Evolutionary conservation across 2,329 filamentous ascomycete species (phyloP), one percentile per base, ranked within the genome.

Genomic region (Zymoseptoria brevis): DNA sequence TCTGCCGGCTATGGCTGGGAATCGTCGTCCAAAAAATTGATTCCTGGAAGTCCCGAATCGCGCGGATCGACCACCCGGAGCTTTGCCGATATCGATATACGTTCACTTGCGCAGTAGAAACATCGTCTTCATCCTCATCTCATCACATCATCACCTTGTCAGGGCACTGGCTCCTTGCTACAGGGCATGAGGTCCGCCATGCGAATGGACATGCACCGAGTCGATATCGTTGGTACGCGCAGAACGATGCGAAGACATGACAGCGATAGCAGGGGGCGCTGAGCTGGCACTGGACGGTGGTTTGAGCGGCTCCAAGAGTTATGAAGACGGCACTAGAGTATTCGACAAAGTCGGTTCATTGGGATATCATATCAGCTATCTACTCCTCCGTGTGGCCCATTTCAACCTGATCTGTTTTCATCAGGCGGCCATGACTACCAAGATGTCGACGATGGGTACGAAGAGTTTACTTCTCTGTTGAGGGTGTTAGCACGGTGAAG

Each of bases 391-490:
- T n/a, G 35, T 45, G 13, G 35, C 13, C 35, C 35, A 45, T 45
- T 45, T 7, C 35, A 45, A 45, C 35, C 35, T 45, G 35, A 16
- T 16, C 35, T 41, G 35, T 16, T 41, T 19, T 8, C 51, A 7
- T 54, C 35, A 48, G 19, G 56, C 45, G 22, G 45, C 53, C 50
- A 45, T n/a, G 35, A 45, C 35, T 45, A 45, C 35, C 35, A 16
- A 7, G 7, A 16, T 45, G 35, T 16, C 13, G 35, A 45, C 35
- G 35, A 16, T 45, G 13, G 11, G 35, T 22, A n/a, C 29, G 8
- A 48, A 16, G 16, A 30, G 52, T 57, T 58, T 62, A 65, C 56
- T 67, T 62, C 59, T 64, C 64, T 67, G 60, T 45, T 56, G 5
- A 22, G 3, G 21, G 5, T 66, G 55, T 72, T 70, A 62, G 67